Conservation (phyloP, 345 rosid species). For the Boechera stricta region DNA sequence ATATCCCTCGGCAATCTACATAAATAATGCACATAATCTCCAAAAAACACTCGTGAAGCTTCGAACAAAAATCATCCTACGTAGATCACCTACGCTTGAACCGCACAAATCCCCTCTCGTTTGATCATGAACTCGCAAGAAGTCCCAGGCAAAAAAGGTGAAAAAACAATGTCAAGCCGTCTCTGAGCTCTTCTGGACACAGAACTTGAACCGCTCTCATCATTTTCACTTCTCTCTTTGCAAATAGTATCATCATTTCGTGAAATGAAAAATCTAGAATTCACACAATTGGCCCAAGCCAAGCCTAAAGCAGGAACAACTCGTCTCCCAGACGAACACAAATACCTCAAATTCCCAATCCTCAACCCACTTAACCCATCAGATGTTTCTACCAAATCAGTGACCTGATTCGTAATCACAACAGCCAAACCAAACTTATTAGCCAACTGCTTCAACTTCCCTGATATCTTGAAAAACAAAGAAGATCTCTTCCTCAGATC, state of each 20-base stretch:
- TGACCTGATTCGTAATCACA: constrained; percentile 87
- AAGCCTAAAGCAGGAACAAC: constrained; percentile 78
- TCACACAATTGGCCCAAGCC: constrained; percentile 87
- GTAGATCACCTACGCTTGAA: constrained; percentile 33
- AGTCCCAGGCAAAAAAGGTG: constrained; percentile 67
- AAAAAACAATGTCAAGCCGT: constrained; percentile 66
- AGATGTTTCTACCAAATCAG: constrained; percentile 63
- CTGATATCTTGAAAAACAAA: constrained; percentile 78
- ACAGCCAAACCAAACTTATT: constrained; percentile 66
- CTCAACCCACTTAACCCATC: constrained; percentile 67
- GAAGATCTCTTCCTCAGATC: constrained; percentile 74
- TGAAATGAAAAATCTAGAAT: constrained; percentile 77
- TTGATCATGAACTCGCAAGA: constrained; percentile 73
- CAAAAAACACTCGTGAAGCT: not conserved
- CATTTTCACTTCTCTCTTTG: constrained; percentile 31
- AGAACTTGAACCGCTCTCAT: constrained; percentile 36
- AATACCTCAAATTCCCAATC: constrained; percentile 68
- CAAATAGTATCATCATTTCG: constrained; percentile 50
- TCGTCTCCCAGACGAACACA: constrained; percentile 73
- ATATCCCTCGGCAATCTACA: constrained; percentile 13
- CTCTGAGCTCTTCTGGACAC: constrained; percentile 47
- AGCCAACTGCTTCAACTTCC: constrained; percentile 70
- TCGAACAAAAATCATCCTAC: not conserved
- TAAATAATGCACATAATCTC: constrained; percentile 20
- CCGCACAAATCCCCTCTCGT: constrained; percentile 61